Evolutionary conservation across 441 rosid species (phyloP), one percentile per base, ranked within the genome.

Genomic region (Bruguiera hainesii): DNA sequence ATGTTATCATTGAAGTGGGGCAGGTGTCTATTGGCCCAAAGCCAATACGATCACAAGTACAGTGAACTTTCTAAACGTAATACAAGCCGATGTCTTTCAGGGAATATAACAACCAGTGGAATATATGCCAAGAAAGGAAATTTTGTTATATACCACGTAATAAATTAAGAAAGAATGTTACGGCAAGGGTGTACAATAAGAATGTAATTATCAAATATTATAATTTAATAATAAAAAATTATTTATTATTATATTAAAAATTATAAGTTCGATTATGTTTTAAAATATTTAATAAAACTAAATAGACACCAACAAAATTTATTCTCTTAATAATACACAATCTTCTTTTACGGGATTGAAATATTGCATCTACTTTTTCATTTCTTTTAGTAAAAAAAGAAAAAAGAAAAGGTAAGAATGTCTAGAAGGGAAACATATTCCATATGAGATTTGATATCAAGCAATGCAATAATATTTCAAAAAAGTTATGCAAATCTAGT

Each of bases 401-500:
- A 29, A 29, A 3, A 29, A 29, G 5, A 31, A 33, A 33, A 3
- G 6, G 42, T 33, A 18, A 30, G 20, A 25, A 25, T 16, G 9
- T 18, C 16, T 61, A 10, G 10, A 35, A 30, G 33, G 42, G 55
- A 62, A 48, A 69, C 13, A 71, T 64, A 71, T 69, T 63, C 42
- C 48, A 57, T 53, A 52, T 56, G 30, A 56, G 49, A 10, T 60
- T 56, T 53, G 57, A 56, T 63, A 73, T 73, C 65, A 63, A 21
- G 55, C 56, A 65, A 68, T 50, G 51, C 26, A 26, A 29, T 29
- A 4, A 82, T 72, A 82, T 79, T 81, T 68, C 4, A 7, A 56
- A 73, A 77, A 69, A 48, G 49, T 49, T 64, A 52, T 56, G 68
- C 78, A 79, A 75, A 77, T 82, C 80, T 71, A 61, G 73, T 65